These are phyloP conservation scores for Hibiscus mutabilis DNA, from an alignment of 345 rosid species.

Conservation along the genomic window DNA sequence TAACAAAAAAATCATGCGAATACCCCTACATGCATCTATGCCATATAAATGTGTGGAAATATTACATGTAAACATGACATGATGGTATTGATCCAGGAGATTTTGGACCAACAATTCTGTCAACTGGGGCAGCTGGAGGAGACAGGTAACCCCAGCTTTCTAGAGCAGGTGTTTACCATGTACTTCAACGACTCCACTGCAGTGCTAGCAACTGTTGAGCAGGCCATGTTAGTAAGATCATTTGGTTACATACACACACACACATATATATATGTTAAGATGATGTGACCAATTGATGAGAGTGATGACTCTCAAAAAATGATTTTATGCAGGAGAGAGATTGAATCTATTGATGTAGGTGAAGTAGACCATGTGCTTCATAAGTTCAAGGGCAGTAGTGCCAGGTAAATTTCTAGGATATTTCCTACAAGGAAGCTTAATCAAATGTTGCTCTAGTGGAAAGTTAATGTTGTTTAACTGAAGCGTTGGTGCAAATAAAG, in stretches of 20 bases:
- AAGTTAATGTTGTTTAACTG: neutral
- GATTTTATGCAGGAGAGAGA: slow-evolving; percentile 5
- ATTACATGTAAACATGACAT: neutral
- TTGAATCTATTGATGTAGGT: neutral
- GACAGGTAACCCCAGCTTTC: neutral
- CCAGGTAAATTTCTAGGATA: slow-evolving; percentile 16
- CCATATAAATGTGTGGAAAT: neutral
- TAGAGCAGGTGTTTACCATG: neutral
- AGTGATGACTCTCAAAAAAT: neutral
- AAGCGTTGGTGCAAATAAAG: slow-evolving; percentile 30
- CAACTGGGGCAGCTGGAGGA: neutral
- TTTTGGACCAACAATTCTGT: neutral
- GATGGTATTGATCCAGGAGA: neutral
- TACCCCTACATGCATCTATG: neutral
- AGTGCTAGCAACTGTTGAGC: slow-evolving; percentile 10
- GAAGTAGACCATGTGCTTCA: slow-evolving; percentile 14
- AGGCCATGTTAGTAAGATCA: slow-evolving; percentile 16
- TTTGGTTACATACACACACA: too few species aligned
- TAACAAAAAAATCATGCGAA: too few species aligned
- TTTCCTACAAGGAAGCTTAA: neutral
- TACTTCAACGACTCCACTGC: slow-evolving; percentile 1
- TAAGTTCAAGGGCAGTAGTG: slow-evolving; percentile 21
- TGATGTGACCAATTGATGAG: neutral
- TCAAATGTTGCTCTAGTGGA: neutral
- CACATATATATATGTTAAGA: too few species aligned